Base-by-base conservation (phyloP, 345 rosid species). In the Arabidopsis arenosa region DNA sequence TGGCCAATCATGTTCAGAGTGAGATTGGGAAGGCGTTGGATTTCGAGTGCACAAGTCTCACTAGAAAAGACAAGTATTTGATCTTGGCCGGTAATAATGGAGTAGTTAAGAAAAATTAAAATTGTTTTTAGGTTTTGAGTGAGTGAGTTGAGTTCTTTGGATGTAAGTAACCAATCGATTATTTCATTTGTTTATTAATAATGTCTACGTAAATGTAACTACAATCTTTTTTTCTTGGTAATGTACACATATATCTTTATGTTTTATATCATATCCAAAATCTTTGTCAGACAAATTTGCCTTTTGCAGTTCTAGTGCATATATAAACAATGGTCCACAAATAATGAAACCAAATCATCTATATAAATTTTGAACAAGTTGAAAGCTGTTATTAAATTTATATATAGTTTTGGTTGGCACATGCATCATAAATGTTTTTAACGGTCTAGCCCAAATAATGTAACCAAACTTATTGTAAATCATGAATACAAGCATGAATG, bases 21-120 rank as follows among this genome's bases (percentile, higher is more conserved):
- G 77, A 74, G 75, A 80, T 90, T 67, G 95, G 89, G 17, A 69
- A 72, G 30, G 87, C 86, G 2, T 79, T 89, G 47, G 86, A 85
- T 5, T 89, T 84, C 66, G 80, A 81, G 79, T 82, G 96, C 78
- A 93, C 98, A 18, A 81, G 63, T 45, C 85, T 90, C 66, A 87
- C 93, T 1, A 80, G 96, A 63, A 88, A 80, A 81, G 92, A 90
- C 70, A 90, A 90, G 81, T 90, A 90, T 81, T 58, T 86, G 66
- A 84, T 83, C 36, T 79, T 89, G 85, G 98, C 96, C 0, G 98
- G 98, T n/a, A 89, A 90, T 36, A 84, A 87, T 9, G 95, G 96
- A 7, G 79, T 85, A 57, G 68, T 80, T 32, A 60, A 61, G 44
- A 73, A 67, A 37, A 47, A 62, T 2, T 67, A 68, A n/a, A 54